These are phyloP conservation scores for Tolypocladium album DNA, from an alignment of 2,329 filamentous ascomycete genomes.

Conservation along the genomic window DNA sequence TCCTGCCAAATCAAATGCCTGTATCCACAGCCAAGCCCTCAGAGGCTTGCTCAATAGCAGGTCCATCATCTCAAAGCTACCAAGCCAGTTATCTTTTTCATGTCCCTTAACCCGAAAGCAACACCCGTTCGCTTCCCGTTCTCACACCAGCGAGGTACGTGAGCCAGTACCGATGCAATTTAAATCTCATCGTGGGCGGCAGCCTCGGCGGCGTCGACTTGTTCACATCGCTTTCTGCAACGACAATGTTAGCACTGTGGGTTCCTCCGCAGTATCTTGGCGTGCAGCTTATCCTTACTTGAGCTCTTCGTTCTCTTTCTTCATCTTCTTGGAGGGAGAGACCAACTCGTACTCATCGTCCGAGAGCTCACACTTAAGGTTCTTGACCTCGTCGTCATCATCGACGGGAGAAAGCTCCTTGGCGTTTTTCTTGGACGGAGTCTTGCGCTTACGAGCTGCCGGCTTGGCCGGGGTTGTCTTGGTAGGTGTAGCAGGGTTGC, in stretches of 20 bases:
- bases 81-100: background rate
- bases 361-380: slow-evolving; percentile 14
- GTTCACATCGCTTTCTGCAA: background rate
- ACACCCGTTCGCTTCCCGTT: background rate
- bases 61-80: background rate
- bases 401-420: slow-evolving; percentile 8
- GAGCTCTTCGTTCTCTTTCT: background rate
- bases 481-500: slow-evolving; percentile 2
- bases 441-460: slow-evolving; percentile 16
- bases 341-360: background rate
- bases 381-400: slow-evolving; percentile 12
- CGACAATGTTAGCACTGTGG: background rate
- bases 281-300: background rate
- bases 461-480: slow-evolving; percentile 5
- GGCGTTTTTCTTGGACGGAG: slow-evolving; percentile 13
- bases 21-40: background rate
- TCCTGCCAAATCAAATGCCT: background rate
- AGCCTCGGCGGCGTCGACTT: background rate
- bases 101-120: background rate
- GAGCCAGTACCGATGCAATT: background rate
- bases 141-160: background rate
- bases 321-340: slow-evolving; percentile 12
- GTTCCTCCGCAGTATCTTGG: background rate
- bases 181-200: background rate
- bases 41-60: background rate